A percentile compares a stretch with the other conserved stretches of the same genome.
These are phyloP conservation scores for Hyphopichia khmerensis DNA, from an alignment of 1,139 yeast species.

Conservation along the genomic window DNA sequence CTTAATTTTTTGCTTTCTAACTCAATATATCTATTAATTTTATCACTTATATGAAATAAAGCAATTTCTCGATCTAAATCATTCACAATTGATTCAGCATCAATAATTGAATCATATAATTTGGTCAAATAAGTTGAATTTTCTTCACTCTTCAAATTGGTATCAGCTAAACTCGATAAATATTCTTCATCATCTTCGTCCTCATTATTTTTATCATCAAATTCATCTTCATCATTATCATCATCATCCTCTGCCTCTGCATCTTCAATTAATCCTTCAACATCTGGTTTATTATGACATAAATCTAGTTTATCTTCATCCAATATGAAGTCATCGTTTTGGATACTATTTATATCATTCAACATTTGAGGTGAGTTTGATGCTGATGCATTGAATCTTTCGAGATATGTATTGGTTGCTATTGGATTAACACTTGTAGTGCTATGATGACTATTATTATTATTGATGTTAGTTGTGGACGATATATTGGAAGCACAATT, in stretches of 20 bases:
- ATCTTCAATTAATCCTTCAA: slow-evolving; percentile 19
- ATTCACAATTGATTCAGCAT: slow-evolving; percentile 35
- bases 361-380: slow-evolving; percentile 45
- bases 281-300: slow-evolving; percentile 12
- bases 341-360: slow-evolving; percentile 30
- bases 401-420: slow-evolving; percentile 14
- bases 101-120: slow-evolving; percentile 34
- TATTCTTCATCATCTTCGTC: slow-evolving; percentile 21
- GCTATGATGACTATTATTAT: background rate
- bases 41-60: slow-evolving; percentile 33
- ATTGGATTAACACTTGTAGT: background rate
- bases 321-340: slow-evolving; percentile 33
- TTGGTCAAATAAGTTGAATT: slow-evolving; percentile 15
- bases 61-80: slow-evolving; percentile 45
- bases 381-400: slow-evolving; percentile 36
- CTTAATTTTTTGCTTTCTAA: slow-evolving; percentile 34
- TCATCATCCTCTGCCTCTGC: slow-evolving; percentile 29
- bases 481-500: background rate
- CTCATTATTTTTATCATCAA: slow-evolving; percentile 14
- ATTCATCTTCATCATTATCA: slow-evolving; percentile 21
- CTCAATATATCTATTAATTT: slow-evolving; percentile 31
- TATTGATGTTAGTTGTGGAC: background rate
- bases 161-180: slow-evolving; percentile 12
- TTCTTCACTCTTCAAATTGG: slow-evolving; percentile 4
- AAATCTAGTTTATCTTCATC: slow-evolving; percentile 38